Conservation (phyloP, 1,284 basidiomycete genomes). For the Pascua guehoae region DNA sequence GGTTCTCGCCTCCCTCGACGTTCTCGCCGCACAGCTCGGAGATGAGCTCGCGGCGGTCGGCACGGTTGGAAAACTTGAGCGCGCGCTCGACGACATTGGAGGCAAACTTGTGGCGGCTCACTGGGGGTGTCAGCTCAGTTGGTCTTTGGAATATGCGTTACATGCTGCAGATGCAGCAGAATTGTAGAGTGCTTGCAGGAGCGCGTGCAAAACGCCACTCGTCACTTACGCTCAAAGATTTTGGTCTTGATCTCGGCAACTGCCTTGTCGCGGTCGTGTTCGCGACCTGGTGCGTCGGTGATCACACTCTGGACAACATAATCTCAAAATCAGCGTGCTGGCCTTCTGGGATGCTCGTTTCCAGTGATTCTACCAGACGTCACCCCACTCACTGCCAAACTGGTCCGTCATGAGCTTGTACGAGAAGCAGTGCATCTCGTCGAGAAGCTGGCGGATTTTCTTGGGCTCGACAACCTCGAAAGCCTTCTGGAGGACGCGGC, state of each 20-base stretch:
- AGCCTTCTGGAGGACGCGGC: constrained; percentile 89
- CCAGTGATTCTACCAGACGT: too few relatives aligned
- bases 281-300: constrained; percentile 61
- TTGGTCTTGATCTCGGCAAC: constrained; percentile 71
- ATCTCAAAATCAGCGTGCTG: constrained; percentile 52
- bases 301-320: constrained; percentile 95
- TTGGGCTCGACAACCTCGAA: constrained; percentile 77
- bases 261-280: constrained; percentile 66
- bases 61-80: constrained; percentile 62
- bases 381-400: constrained; percentile 65
- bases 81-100: constrained; percentile 97
- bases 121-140: constrained; percentile 13
- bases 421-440: constrained; percentile 75
- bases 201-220: neutral
- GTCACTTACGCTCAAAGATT: constrained; percentile 58
- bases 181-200: too few relatives aligned
- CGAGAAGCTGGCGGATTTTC: constrained; percentile 68
- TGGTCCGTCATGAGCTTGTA: constrained; percentile 76
- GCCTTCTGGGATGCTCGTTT: neutral
- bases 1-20: constrained; percentile 23
- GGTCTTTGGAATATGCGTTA: too few relatives aligned
- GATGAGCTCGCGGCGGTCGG: constrained; percentile 65
- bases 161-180: too few relatives aligned
- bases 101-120: constrained; percentile 91
- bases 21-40: constrained; percentile 61